Base-by-base conservation (phyloP, 768 basidiomycete genomes). In the Lentinula aciculospora region DNA sequence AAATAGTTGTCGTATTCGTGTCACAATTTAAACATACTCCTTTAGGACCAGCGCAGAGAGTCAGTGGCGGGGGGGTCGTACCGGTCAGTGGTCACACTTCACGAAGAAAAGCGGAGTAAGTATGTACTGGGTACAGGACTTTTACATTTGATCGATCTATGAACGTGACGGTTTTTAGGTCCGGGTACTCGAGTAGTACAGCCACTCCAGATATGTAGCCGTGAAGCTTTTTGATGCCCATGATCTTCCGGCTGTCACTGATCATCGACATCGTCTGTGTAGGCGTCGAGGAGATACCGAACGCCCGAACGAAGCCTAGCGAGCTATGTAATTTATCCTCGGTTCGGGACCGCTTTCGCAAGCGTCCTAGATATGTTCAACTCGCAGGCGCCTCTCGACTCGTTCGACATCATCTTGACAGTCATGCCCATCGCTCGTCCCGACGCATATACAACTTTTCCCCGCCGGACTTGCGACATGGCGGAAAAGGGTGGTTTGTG, bases 211-310 rank as follows among this genome's bases (percentile, higher is more conserved):
- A 34, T 28, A 21, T 23, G 39, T 53, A 53, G 51, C 51, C 51
- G 51, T 25, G 36, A 37, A 39, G 51, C 36, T 53, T 37, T 53
- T 53, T 39, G 36, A 50, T 50, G 49, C 23, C n/a, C 42, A 44
- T 44, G 42, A 44, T 44, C 21, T 23, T 44, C 42, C 42, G 42
- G 42, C n/a, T n/a, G n/a, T n/a, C n/a, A n/a, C n/a, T n/a, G n/a
- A n/a, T n/a, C n/a, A n/a, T n/a, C n/a, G n/a, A n/a, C n/a, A n/a
- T n/a, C n/a, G n/a, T n/a, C n/a, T n/a, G n/a, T n/a, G n/a, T n/a
- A n/a, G n/a, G n/a, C n/a, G n/a, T n/a, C n/a, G n/a, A n/a, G n/a
- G n/a, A n/a, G n/a, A n/a, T n/a, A n/a, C n/a, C n/a, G n/a, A n/a
- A n/a, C n/a, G n/a, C n/a, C n/a, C n/a, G n/a, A 17, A 21, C 42